A percentile compares a stretch with the other conserved stretches of the same genome.
Conservation (phyloP, 1,284 basidiomycete genomes). For the Dichomitus squalens region DNA sequence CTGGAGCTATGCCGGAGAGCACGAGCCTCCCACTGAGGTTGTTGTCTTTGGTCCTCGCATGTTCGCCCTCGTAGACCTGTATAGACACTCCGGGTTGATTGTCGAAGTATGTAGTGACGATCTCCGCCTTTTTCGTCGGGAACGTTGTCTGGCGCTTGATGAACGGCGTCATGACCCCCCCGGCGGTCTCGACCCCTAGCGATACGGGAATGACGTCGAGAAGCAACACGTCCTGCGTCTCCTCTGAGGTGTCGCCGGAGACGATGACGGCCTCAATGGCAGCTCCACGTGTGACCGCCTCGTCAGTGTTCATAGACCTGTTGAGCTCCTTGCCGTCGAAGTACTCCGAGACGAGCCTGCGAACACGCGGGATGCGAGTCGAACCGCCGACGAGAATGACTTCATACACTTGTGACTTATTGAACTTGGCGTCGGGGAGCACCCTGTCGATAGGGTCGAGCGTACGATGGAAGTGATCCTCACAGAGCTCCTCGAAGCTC, state of each 20-base stretch:
- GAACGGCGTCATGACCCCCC: slow-evolving; percentile 97
- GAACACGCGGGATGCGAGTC: slow-evolving; percentile 97
- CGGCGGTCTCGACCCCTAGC: slow-evolving; percentile 97
- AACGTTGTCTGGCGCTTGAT: slow-evolving; percentile 99
- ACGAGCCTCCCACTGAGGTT: slow-evolving; percentile 99
- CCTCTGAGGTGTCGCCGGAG: slow-evolving; percentile 96
- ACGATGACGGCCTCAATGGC: slow-evolving; percentile 99
- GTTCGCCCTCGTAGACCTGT: slow-evolving; percentile 99
- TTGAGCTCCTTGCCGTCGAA: slow-evolving; percentile 97
- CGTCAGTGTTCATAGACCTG: slow-evolving; percentile 98
- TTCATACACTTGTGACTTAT: slow-evolving; percentile 93
- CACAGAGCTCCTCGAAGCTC: slow-evolving; percentile 97
- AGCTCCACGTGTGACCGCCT: slow-evolving; percentile 98
- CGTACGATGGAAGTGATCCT: slow-evolving; percentile 95
- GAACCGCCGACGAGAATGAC: slow-evolving; percentile 98
- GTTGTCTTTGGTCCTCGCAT: slow-evolving; percentile 98
- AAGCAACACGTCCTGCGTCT: slow-evolving; percentile 94
- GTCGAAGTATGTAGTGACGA: slow-evolving; percentile 98
- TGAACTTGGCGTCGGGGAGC: slow-evolving; percentile 96
- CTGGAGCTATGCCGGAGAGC: slow-evolving; percentile 95
- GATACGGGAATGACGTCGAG: slow-evolving; percentile 97
- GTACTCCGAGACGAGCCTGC: slow-evolving; percentile 97
- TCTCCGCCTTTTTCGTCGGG: slow-evolving; percentile 98
- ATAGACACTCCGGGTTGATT: slow-evolving; percentile 99
- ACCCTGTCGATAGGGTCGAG: slow-evolving; percentile 99